These are phyloP conservation scores for Entomortierella lignicola DNA, from an alignment of 192 early-diverging fungal species.

Conservation along the genomic window DNA sequence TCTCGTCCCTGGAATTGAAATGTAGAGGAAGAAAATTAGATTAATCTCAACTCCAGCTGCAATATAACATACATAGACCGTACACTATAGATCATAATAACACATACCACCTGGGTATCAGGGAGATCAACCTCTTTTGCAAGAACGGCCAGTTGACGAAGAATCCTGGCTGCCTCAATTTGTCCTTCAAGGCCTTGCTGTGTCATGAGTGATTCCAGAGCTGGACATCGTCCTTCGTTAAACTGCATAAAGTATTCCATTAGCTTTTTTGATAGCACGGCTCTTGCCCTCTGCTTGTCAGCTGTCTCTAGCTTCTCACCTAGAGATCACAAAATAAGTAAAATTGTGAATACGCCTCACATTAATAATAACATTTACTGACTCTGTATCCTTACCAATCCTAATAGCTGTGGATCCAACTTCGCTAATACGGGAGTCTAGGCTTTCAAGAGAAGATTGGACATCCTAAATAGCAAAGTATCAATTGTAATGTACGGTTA, in stretches of 20 bases:
- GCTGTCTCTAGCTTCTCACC: conserved; percentile 98
- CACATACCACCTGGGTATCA: conserved; percentile 69
- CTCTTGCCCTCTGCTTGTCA: conserved; percentile 90
- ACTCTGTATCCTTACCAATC: conserved; percentile 70
- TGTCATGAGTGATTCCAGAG: conserved; percentile 79
- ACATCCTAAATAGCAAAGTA: conserved; percentile 70
- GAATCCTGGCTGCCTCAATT: conserved; percentile 87
- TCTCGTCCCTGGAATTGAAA: conserved; percentile 68
- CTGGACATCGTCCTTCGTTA: conserved; percentile 76
- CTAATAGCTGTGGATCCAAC: conserved; percentile 97
- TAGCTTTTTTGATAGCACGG: conserved; percentile 89
- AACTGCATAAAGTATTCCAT: conserved; percentile 96
- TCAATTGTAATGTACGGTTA: neutral
- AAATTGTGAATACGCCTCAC: neutral
- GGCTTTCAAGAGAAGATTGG: conserved; percentile 84
- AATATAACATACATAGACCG: neutral
- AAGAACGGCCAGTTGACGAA: conserved; percentile 85
- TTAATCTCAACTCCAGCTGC: neutral
- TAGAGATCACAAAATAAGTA: conserved; percentile 10
- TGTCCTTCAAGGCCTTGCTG: conserved; percentile 86
- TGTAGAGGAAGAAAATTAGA: neutral
- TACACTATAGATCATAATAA: neutral
- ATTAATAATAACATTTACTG: neutral
- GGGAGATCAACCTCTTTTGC: conserved; percentile 83
- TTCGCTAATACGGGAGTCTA: conserved; percentile 90